Evolutionary conservation across 2,329 filamentous ascomycete genomes (phyloP).

Genomic region (Teratosphaeria zuluensis): DNA sequence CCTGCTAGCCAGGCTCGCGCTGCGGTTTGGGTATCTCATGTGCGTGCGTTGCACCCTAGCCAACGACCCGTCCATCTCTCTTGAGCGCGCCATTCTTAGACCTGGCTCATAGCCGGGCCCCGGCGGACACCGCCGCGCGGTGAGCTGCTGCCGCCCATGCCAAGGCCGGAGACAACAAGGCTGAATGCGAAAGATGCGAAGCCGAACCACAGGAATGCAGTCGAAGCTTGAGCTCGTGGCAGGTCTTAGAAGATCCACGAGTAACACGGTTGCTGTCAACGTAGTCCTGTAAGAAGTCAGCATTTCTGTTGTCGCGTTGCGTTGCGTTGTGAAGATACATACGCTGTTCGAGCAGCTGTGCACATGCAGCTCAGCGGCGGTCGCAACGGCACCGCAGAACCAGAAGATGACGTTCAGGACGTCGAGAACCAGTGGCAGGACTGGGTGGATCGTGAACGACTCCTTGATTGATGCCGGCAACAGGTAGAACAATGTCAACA

Average conservation of each 20-base stretch:
- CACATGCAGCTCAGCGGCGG: constrained; percentile 58
- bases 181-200: constrained; percentile 51
- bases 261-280: constrained; percentile 31
- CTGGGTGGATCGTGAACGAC: constrained; percentile 39
- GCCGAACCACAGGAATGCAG: constrained; percentile 72
- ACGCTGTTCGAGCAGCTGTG: constrained; percentile 57
- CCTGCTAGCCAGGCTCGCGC: background rate
- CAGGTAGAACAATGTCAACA: constrained; percentile 57
- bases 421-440: constrained; percentile 49
- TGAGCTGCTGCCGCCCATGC: constrained; percentile 39
- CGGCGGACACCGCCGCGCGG: constrained; percentile 35
- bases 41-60: background rate
- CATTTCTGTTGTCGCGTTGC: background rate
- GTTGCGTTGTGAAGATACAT: constrained; percentile 21
- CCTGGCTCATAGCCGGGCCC: constrained; percentile 46
- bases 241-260: constrained; percentile 48
- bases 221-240: constrained; percentile 66
- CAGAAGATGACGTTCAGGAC: constrained; percentile 55
- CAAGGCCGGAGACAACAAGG: constrained; percentile 47
- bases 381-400: constrained; percentile 59
- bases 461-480: constrained; percentile 48
- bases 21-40: background rate
- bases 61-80: background rate
- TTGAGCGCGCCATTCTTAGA: constrained; percentile 28
- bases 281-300: constrained; percentile 23